Percentiles rank a stretch among this genome's conserved stretches.
phyloP scores from a whole-genome alignment of 169 alveolate species.

The Plasmodium knowlesi region DNA sequence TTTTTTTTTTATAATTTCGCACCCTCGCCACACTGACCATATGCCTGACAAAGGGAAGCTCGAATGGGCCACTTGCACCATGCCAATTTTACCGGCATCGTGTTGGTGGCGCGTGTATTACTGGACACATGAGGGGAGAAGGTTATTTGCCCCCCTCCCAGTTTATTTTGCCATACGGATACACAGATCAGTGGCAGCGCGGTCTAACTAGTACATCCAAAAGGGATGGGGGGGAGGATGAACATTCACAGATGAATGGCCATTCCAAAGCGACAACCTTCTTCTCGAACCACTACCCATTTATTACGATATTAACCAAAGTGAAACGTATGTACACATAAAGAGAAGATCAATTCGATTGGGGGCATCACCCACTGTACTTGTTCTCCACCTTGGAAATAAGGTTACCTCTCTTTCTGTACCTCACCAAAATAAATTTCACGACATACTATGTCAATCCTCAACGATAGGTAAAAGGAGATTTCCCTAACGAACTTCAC shows the following conservation, averaged over 20 bases:
- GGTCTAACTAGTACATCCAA: background rate
- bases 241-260: background rate
- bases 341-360: background rate
- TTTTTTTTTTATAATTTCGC: background rate
- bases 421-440: background rate
- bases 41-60: background rate
- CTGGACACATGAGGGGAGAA: background rate
- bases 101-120: background rate
- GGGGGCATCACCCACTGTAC: background rate
- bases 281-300: background rate
- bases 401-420: background rate
- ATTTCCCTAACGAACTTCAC: background rate
- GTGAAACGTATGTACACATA: background rate
- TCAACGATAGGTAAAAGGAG: background rate
- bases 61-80: background rate
- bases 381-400: background rate
- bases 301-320: background rate
- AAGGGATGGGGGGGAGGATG: background rate
- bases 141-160: background rate
- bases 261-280: background rate
- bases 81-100: background rate
- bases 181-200: background rate
- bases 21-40: background rate
- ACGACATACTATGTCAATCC: background rate
- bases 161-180: background rate